Evolutionary conservation across 768 basidiomycete species (phyloP), one percentile per base, ranked within the genome.

Genomic region (Podaxis sp.): DNA sequence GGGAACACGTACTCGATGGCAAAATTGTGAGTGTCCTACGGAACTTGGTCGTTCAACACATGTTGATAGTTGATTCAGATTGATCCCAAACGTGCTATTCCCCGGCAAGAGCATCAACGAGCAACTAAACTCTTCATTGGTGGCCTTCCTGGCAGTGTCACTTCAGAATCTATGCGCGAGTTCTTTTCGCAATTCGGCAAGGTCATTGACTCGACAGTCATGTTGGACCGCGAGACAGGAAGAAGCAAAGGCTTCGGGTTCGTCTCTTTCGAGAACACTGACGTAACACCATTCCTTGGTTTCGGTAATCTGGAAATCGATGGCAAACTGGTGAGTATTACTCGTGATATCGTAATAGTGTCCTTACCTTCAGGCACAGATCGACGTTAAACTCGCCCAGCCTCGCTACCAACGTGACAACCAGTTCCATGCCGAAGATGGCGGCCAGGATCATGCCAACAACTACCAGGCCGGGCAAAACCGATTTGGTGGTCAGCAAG

Each of bases 61-160:
- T 37, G 33, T 52, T 63, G 46, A 61, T 64, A n/a, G 50, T 44
- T 62, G 50, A 54, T 66, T 36, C 72, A 99, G 96, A 99, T 99
- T 74, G 97, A 99, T 72, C 97, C 97, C n/a, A 99, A 99, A 78
- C 88, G 96, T 60, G 97, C 97, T 2, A 97, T 99, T 67, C 97
- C 97, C 10, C 85, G 96, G 65, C 92, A 96, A 74, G 97, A 99
- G 64, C 96, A 97, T 69, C 90, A 93, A 66, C 84, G 91, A 11
- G 93, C 93, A 10, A 94, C 94, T 22, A 98, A 99, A 71, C 79
- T 99, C 50, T 99, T 99, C 73, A 96, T 99, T 37, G 96, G 97
- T 49, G 95, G 96, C 22, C 83, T 99, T 1, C 91, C 96, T 2
- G 89, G 91, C 17, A 88, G 88, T 60, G 95, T 98, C 37, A 98